Evolutionary conservation across 1,284 basidiomycete genomes (phyloP).

Genomic region (Ustilago bromivora): DNA sequence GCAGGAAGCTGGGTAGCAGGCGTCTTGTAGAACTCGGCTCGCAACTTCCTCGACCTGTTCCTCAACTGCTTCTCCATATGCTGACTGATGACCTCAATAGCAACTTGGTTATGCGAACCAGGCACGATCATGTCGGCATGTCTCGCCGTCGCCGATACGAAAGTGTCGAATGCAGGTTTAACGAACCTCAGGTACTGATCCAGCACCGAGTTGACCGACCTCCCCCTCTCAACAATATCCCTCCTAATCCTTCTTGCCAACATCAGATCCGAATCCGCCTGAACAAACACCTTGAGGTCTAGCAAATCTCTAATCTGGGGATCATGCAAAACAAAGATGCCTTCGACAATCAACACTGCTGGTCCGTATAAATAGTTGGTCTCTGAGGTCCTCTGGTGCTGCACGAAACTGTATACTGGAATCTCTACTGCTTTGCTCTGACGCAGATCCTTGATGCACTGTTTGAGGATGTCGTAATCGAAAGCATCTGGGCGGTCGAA

Average conservation of each 20-base stretch:
- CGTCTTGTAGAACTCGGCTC: slow-evolving; percentile 57
- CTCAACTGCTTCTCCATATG: slow-evolving; percentile 85
- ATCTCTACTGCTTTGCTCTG: slow-evolving; percentile 77
- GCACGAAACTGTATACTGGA: slow-evolving; percentile 91
- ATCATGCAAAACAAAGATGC: slow-evolving; percentile 88
- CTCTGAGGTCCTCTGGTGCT: slow-evolving; percentile 87
- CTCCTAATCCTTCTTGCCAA: slow-evolving; percentile 89
- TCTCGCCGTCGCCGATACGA: slow-evolving; percentile 87
- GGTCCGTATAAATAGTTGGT: slow-evolving; percentile 94
- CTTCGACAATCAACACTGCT: slow-evolving; percentile 93
- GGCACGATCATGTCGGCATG: slow-evolving; percentile 77
- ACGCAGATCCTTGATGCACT: slow-evolving; percentile 84
- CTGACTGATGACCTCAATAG: slow-evolving; percentile 91
- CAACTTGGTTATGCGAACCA: slow-evolving; percentile 71
- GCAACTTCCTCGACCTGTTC: slow-evolving; percentile 42
- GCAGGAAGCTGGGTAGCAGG: slow-evolving; percentile 27
- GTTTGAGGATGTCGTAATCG: slow-evolving; percentile 84
- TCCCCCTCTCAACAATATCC: slow-evolving; percentile 87
- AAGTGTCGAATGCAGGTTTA: slow-evolving; percentile 87
- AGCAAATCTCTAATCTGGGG: slow-evolving; percentile 79
- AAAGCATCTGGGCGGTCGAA: slow-evolving; percentile 95
- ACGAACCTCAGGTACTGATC: slow-evolving; percentile 95
- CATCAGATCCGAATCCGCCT: slow-evolving; percentile 94
- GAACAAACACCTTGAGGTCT: slow-evolving; percentile 82
- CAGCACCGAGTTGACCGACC: slow-evolving; percentile 86